These are phyloP conservation scores for Tieghemostelium lacteum DNA, from an alignment of 78 protist genomes.

Conservation along the genomic window DNA sequence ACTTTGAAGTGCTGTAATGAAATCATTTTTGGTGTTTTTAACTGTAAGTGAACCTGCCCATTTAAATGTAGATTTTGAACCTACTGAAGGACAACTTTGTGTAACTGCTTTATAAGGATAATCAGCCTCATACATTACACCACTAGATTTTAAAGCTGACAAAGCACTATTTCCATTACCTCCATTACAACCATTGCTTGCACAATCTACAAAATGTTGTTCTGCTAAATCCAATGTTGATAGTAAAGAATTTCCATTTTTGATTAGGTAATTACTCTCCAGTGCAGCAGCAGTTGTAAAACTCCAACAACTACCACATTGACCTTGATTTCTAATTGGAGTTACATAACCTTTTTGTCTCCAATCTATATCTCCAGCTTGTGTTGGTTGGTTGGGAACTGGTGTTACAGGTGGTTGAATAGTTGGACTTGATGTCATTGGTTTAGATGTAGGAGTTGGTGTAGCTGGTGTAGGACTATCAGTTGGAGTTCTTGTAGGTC, in stretches of 20 bases:
- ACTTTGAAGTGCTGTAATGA: constrained; percentile 1
- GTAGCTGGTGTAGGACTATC: not conserved
- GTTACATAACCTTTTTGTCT: constrained; percentile 64
- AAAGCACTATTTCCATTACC: constrained; percentile 25
- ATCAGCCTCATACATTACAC: not conserved
- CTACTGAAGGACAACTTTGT: not conserved
- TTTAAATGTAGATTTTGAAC: not conserved
- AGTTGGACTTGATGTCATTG: constrained; percentile 6
- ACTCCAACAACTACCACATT: constrained; percentile 41
- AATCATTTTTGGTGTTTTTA: not conserved
- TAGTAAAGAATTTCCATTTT: not conserved
- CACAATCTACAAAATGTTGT: constrained; percentile 44
- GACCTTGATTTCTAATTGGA: constrained; percentile 45
- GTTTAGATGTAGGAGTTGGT: not conserved
- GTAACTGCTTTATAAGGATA: constrained; percentile 3
- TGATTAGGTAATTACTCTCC: constrained; percentile 28
- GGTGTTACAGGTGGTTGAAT: not conserved
- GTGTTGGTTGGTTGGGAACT: not conserved
- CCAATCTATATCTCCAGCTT: constrained; percentile 72
- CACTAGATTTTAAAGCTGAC: not conserved
- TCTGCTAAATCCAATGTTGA: constrained; percentile 24
- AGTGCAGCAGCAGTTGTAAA: constrained; percentile 10
- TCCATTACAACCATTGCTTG: constrained; percentile 47
- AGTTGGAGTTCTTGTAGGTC: not conserved
- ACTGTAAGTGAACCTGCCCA: constrained; percentile 30